Conservation (phyloP, 75 land plant species). For the Cupressus sempervirens region DNA sequence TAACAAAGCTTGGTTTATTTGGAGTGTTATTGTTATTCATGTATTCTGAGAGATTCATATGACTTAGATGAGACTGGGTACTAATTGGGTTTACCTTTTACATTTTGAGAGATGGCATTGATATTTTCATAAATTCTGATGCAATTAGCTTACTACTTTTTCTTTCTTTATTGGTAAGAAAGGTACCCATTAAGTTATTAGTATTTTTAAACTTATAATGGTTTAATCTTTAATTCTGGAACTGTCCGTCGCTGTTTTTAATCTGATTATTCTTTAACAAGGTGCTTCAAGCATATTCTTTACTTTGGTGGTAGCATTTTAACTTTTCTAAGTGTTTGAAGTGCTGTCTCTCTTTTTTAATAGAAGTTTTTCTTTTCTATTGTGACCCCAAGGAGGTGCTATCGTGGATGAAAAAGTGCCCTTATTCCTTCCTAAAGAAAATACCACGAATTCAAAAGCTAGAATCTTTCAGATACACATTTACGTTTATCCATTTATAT, state of each 20-base stretch:
- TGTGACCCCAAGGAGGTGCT: not conserved
- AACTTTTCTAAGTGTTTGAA: not conserved
- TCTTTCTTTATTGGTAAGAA: not conserved
- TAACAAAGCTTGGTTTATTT: not conserved
- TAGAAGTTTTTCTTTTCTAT: not conserved
- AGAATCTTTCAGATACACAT: not conserved
- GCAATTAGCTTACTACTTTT: not conserved
- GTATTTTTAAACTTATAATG: not conserved
- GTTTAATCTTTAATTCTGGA: not conserved
- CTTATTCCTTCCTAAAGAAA: not conserved
- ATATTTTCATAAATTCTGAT: not conserved
- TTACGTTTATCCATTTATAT: not conserved
- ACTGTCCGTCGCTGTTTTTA: not conserved
- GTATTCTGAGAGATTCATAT: not conserved
- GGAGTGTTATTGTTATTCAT: not conserved
- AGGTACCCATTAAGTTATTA: not conserved
- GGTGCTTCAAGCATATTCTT: not conserved
- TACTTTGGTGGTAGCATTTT: not conserved
- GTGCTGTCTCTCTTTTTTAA: too few relatives aligned
- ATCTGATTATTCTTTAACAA: not conserved
- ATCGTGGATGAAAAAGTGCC: not conserved
- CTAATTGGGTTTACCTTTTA: not conserved
- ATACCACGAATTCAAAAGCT: not conserved
- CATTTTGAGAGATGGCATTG: not conserved
- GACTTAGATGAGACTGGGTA: not conserved